Conservation (phyloP, 2,329 filamentous ascomycete species). For the Fusarium sp. region DNA sequence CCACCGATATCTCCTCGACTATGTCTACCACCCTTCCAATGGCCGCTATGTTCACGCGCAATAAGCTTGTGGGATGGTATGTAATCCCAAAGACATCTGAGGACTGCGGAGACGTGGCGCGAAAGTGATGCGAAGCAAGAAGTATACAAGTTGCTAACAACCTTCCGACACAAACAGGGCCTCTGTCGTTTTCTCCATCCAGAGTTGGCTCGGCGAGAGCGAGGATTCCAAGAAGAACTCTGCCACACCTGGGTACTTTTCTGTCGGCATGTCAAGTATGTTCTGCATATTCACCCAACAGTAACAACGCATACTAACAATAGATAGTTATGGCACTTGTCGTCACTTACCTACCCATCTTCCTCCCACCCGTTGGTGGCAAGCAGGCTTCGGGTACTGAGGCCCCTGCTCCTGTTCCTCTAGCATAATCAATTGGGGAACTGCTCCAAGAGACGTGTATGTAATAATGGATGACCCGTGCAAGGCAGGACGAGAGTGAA, state of each 20-base stretch:
- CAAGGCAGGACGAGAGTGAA: neutral
- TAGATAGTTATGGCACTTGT: slow-evolving; percentile 68
- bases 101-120: slow-evolving; percentile 4
- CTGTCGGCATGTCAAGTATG: slow-evolving; percentile 82
- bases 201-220: slow-evolving; percentile 82
- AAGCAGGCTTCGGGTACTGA: slow-evolving; percentile 49
- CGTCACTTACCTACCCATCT: slow-evolving; percentile 63
- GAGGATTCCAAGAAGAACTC: slow-evolving; percentile 72
- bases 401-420: slow-evolving; percentile 40
- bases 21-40: slow-evolving; percentile 86
- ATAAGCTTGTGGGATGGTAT: slow-evolving; percentile 79
- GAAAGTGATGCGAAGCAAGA: slow-evolving; percentile 4
- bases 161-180: slow-evolving; percentile 63
- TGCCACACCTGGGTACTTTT: slow-evolving; percentile 75
- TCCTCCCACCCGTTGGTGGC: slow-evolving; percentile 56
- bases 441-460: neutral
- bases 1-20: slow-evolving; percentile 77
- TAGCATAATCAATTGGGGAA: slow-evolving; percentile 18
- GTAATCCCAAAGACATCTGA: slow-evolving; percentile 35
- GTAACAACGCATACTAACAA: slow-evolving; percentile 11
- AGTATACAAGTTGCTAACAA: slow-evolving; percentile 14
- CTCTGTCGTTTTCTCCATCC: slow-evolving; percentile 77
- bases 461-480: slow-evolving; percentile 1
- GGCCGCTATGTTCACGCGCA: slow-evolving; percentile 83
- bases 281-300: slow-evolving; percentile 36